These are phyloP conservation scores for Primulina tabacum DNA, from an alignment of 257 asterid genomes.

Conservation along the genomic window DNA sequence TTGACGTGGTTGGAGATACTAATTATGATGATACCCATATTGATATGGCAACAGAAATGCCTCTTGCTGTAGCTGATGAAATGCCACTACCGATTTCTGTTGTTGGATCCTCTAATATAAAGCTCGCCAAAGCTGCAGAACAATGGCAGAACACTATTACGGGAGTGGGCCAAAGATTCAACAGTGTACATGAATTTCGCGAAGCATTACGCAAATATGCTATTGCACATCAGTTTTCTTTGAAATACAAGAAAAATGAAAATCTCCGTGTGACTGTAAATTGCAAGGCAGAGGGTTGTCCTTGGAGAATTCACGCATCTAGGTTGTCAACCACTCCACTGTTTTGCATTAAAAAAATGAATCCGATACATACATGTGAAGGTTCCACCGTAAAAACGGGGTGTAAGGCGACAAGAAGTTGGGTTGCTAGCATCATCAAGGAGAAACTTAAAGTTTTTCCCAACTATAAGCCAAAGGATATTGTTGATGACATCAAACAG, in stretches of 20 bases:
- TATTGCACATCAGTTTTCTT: constrained; percentile 90
- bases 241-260: constrained; percentile 93
- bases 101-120: constrained; percentile 51
- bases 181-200: constrained; percentile 91
- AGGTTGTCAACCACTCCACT: constrained; percentile 92
- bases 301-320: constrained; percentile 98
- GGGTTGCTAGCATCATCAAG: constrained; percentile 99
- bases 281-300: constrained; percentile 95
- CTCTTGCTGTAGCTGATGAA: constrained; percentile 36
- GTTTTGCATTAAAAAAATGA: constrained; percentile 94
- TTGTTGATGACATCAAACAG: constrained; percentile 82
- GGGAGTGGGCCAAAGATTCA: constrained; percentile 96
- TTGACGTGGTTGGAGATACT: constrained; percentile 75
- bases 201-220: constrained; percentile 91
- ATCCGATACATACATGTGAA: constrained; percentile 86
- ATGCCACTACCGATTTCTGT: constrained; percentile 51
- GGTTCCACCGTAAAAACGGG: constrained; percentile 66
- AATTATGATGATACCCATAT: constrained; percentile 45
- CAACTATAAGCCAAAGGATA: constrained; percentile 91
- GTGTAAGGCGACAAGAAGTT: constrained; percentile 88
- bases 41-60: constrained; percentile 46
- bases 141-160: constrained; percentile 90
- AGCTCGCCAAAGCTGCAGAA: constrained; percentile 72
- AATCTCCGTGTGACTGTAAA: constrained; percentile 96
- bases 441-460: constrained; percentile 85